Evolutionary conservation across 2,329 filamentous ascomycete species (phyloP).

Genomic region (Shiraia bambusicola): DNA sequence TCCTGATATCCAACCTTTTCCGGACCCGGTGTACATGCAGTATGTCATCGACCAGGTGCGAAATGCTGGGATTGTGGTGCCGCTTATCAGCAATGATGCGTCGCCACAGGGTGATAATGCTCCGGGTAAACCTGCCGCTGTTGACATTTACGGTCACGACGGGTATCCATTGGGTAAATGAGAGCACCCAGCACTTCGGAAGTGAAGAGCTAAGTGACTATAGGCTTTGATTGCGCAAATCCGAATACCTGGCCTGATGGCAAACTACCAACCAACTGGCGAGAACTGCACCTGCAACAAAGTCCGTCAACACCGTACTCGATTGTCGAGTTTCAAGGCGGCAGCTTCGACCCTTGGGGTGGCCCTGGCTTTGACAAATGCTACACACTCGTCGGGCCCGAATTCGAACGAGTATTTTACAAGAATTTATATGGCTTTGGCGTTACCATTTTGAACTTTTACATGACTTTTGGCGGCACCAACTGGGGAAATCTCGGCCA

Average conservation of each 20-base stretch:
- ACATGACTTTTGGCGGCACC: slow-evolving; percentile 79
- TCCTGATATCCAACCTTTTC: slow-evolving; percentile 56
- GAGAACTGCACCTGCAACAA: slow-evolving; percentile 56
- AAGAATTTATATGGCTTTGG: slow-evolving; percentile 72
- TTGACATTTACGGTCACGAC: slow-evolving; percentile 69
- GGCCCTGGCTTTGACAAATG: slow-evolving; percentile 70
- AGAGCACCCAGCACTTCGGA: background rate
- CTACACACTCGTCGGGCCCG: slow-evolving; percentile 64
- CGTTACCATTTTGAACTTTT: slow-evolving; percentile 68
- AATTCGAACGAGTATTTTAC: slow-evolving; percentile 76
- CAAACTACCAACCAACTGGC: slow-evolving; percentile 59
- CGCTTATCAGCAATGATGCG: slow-evolving; percentile 75
- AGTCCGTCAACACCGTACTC: slow-evolving; percentile 68
- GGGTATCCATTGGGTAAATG: slow-evolving; percentile 55
- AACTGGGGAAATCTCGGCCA: slow-evolving; percentile 75
- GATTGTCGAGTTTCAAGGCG: slow-evolving; percentile 69
- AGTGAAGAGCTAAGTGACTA: background rate
- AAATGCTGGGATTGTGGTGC: slow-evolving; percentile 69
- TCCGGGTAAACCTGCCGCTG: slow-evolving; percentile 59
- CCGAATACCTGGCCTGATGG: slow-evolving; percentile 62
- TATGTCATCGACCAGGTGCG: slow-evolving; percentile 69
- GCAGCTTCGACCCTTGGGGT: slow-evolving; percentile 74
- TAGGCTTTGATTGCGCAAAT: slow-evolving; percentile 61
- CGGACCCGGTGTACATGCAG: slow-evolving; percentile 68
- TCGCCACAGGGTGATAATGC: slow-evolving; percentile 61